These are phyloP conservation scores for Saccharomycopsis hybrid DNA, from an alignment of 1,139 yeast species.

Conservation along the genomic window DNA sequence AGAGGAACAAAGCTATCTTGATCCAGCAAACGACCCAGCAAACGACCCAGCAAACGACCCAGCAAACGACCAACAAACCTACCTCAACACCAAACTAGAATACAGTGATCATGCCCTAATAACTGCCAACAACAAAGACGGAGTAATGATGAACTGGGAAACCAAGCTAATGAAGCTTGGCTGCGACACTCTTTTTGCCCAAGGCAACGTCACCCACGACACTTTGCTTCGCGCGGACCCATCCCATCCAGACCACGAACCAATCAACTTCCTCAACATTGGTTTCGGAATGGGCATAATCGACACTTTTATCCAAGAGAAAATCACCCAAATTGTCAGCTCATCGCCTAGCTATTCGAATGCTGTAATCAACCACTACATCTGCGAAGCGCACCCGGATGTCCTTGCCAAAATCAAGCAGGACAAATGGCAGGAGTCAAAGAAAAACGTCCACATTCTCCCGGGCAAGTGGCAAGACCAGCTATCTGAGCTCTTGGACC, in stretches of 20 bases:
- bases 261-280: constrained; percentile 60
- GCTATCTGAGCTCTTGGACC: constrained; percentile 54
- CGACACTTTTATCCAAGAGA: constrained; percentile 64
- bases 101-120: constrained; percentile 67
- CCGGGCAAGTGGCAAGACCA: constrained; percentile 92
- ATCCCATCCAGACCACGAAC: constrained; percentile 26
- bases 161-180: constrained; percentile 74
- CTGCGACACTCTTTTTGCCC: constrained; percentile 54
- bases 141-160: constrained; percentile 99
- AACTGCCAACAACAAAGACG: constrained; percentile 71
- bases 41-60: constrained; percentile 37
- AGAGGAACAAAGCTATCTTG: constrained; percentile 23
- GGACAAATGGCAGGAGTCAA: constrained; percentile 78
- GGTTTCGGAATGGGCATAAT: constrained; percentile 98
- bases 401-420: constrained; percentile 54
- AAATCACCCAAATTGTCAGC: constrained; percentile 21
- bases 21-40: constrained; percentile 22
- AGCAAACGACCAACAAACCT: constrained; percentile 59
- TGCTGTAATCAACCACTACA: constrained; percentile 49
- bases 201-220: constrained; percentile 23
- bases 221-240: not conserved
- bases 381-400: constrained; percentile 93
- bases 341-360: constrained; percentile 11
- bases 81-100: constrained; percentile 58
- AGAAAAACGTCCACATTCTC: constrained; percentile 61